Conservation (phyloP, 805 yeast species). For the Candida orba region DNA sequence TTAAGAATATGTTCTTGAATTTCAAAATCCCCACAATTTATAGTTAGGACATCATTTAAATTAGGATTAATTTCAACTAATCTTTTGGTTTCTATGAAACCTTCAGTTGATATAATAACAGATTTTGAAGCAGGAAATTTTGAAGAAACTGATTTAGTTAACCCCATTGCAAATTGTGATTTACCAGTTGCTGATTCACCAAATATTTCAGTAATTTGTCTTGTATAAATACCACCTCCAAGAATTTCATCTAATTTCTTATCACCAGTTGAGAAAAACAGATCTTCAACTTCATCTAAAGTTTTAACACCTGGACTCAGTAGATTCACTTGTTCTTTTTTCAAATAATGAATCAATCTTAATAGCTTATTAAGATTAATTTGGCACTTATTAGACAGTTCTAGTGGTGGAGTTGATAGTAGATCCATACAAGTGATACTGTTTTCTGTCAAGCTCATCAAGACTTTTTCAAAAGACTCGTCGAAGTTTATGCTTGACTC, state of each 20-base stretch:
- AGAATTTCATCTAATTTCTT: constrained; percentile 39
- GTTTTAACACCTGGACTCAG: constrained; percentile 13
- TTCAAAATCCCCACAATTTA: constrained; percentile 60
- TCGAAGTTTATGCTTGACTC: constrained; percentile 28
- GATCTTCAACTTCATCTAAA: neutral
- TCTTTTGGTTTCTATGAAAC: constrained; percentile 60
- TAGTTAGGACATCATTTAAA: constrained; percentile 39
- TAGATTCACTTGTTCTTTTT: constrained; percentile 23
- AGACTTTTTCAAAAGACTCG: constrained; percentile 23
- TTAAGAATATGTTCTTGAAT: constrained; percentile 65
- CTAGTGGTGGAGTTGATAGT: constrained; percentile 29
- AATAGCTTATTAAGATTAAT: constrained; percentile 21
- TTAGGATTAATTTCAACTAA: constrained; percentile 39
- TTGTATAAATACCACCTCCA: constrained; percentile 50
- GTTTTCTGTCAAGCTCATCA: constrained; percentile 20
- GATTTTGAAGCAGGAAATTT: constrained; percentile 33
- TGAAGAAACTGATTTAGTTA: constrained; percentile 58
- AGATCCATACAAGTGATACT: constrained; percentile 33
- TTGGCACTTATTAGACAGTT: constrained; percentile 27
- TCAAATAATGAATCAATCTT: constrained; percentile 4
- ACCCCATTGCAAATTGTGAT: constrained; percentile 67
- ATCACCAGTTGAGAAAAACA: constrained; percentile 45
- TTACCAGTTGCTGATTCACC: constrained; percentile 88
- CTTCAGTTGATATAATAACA: constrained; percentile 79
- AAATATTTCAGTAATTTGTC: constrained; percentile 62